Evolutionary conservation across 2,329 filamentous ascomycete species (phyloP).

Genomic region (Fusarium begoniae): DNA sequence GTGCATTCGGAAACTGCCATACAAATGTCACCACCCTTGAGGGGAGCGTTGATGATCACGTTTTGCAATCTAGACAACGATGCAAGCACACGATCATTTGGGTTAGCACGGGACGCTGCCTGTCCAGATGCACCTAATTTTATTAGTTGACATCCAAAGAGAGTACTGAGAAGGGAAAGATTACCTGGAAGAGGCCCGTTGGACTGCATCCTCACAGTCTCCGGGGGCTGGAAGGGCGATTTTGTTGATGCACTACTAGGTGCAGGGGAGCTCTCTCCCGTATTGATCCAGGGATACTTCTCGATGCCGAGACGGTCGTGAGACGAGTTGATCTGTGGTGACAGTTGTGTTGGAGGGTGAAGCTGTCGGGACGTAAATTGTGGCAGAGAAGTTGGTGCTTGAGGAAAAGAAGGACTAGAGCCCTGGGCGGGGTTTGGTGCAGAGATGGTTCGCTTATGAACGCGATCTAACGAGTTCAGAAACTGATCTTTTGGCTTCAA

Average conservation of each 20-base stretch:
- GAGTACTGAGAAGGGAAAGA: neutral
- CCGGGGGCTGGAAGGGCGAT: conserved; percentile 17
- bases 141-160: neutral
- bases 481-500: conserved; percentile 20
- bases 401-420: conserved; percentile 28
- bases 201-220: conserved; percentile 6
- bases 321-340: conserved; percentile 22
- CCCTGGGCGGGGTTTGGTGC: conserved; percentile 55
- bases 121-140: neutral
- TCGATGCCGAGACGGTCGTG: conserved; percentile 18
- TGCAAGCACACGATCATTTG: conserved; percentile 34
- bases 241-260: conserved; percentile 11
- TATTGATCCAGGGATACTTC: conserved; percentile 22
- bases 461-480: conserved; percentile 39
- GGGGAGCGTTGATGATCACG: conserved; percentile 20
- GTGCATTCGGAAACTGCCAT: conserved; percentile 67
- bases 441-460: conserved; percentile 61
- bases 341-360: conserved; percentile 23
- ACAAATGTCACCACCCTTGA: conserved; percentile 52
- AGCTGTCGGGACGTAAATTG: conserved; percentile 24
- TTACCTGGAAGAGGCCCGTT: conserved; percentile 19
- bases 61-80: conserved; percentile 24
- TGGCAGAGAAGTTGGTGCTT: conserved; percentile 32
- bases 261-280: conserved; percentile 19
- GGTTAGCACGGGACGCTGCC: conserved; percentile 3